These are phyloP conservation scores for Pythium rishiriense DNA, from an alignment of 352 stramenopile genomes.

Conservation along the genomic window DNA sequence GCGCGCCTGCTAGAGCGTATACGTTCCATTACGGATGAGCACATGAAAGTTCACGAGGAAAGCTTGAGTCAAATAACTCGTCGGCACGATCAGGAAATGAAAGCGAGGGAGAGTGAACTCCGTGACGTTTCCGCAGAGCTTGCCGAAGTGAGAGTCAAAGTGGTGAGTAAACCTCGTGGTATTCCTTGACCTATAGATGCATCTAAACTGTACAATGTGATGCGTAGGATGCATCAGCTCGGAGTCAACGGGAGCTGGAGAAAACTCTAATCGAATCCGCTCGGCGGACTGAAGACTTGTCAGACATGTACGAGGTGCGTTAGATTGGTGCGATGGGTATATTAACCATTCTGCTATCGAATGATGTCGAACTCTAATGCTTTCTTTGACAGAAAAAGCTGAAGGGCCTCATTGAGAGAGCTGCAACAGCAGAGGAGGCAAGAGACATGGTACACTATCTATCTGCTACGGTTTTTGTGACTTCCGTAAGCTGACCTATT, in stretches of 20 bases:
- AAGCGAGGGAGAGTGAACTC: conserved; percentile 54
- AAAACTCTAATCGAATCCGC: conserved; percentile 43
- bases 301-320: conserved; percentile 49
- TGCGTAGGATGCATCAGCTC: conserved; percentile 36
- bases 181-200: background rate
- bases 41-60: conserved; percentile 57
- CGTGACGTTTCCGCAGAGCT: conserved; percentile 45
- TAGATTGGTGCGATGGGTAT: background rate
- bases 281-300: conserved; percentile 39
- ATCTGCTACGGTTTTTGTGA: background rate
- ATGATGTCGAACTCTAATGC: too few relatives aligned
- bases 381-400: conserved; percentile 41
- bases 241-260: conserved; percentile 58
- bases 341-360: background rate
- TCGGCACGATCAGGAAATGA: conserved; percentile 47
- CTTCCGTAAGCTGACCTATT: background rate
- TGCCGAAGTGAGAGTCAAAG: conserved; percentile 50
- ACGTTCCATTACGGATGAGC: conserved; percentile 42
- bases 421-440: conserved; percentile 54
- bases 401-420: conserved; percentile 45
- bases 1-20: conserved; percentile 61
- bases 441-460: conserved; percentile 50
- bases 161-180: conserved; percentile 23
- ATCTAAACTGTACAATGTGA: too few relatives aligned
- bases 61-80: conserved; percentile 26